Evolutionary conservation across 257 asterid genomes (phyloP), one percentile per base, ranked within the genome.

Genomic region (Verbascum thapsus): DNA sequence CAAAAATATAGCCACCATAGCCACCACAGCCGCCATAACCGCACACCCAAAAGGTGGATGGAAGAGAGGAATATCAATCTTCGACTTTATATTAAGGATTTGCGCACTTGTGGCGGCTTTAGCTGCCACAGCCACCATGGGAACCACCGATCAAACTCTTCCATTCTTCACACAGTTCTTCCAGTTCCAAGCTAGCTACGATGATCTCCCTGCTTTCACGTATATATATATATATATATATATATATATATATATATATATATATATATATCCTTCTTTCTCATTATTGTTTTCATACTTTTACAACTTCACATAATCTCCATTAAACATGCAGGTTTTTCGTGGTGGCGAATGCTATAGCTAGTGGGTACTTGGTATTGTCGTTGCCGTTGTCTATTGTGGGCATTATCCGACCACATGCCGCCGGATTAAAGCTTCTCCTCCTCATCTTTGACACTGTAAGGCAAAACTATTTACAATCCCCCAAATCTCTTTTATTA

Each of bases 131-230:
- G 67, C 84, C 73, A 62, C 89, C 41, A 89, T 86, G 97, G 95
- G 84, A 67, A 89, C 97, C 56, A 79, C 95, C 38, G 94, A 86
- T 54, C 86, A 89, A 66, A 74, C 80, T 45, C 89, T 89, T 18
- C 95, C 97, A 17, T 85, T 89, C 72, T 89, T 89, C 80, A 89
- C 88, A 0, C 95, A 83, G 78, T 83, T 85, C 76, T 80, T 85
- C 61, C 96, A 87, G 78, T 87, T 90, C 53, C 80, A 85, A 76
- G 97, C 96, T 20, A 77, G 91, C 84, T 85, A 90, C 22, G 87
- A 87, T 19, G 95, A 87, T 58, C 83, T 90, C 79, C 95, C 97
- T 4, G 61, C 92, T 64, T 87, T 87, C 82, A 65, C 88, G 97
- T 85, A 74, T 9, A 32, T 56, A 12, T 30, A 1, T 6, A 35